phyloP scores from a whole-genome alignment of 345 rosid genomes.

The Acer campestre region DNA sequence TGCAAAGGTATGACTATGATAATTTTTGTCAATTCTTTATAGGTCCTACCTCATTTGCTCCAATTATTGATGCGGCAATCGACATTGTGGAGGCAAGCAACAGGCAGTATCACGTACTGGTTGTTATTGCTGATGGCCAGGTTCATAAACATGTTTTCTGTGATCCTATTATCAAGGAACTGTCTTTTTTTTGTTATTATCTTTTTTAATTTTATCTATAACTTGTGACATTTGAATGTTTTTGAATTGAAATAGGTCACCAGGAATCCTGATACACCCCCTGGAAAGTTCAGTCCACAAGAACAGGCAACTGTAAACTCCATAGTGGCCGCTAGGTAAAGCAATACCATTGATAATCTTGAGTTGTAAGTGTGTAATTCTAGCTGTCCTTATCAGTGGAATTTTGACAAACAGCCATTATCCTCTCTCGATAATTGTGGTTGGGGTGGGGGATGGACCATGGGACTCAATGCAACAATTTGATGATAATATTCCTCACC shows the following conservation, averaged over 20 bases:
- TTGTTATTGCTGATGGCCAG: constrained; percentile 96
- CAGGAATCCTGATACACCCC: constrained; percentile 56
- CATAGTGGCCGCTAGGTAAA: constrained; percentile 89
- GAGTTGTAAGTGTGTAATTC: constrained; percentile 8
- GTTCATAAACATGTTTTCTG: constrained; percentile 29
- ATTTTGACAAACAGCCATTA: constrained; percentile 50
- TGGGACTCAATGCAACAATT: constrained; percentile 92
- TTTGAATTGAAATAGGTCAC: constrained; percentile 53
- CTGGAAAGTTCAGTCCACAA: constrained; percentile 72
- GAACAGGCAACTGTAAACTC: constrained; percentile 86
- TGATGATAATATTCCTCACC: constrained; percentile 89
- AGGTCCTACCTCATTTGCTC: constrained; percentile 99
- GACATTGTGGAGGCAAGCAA: constrained; percentile 76
- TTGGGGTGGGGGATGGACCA: constrained; percentile 98
- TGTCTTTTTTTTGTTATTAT: not conserved
- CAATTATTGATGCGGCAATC: constrained; percentile 78
- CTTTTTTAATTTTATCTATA: not conserved
- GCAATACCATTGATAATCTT: constrained; percentile 6
- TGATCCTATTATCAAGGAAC: not conserved
- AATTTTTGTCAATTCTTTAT: constrained; percentile 6
- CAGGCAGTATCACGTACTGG: constrained; percentile 88
- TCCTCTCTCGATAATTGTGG: constrained; percentile 85
- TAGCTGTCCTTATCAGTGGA: constrained; percentile 23
- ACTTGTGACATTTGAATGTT: not conserved
- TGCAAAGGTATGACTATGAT: constrained; percentile 3